A percentile compares a stretch with the other conserved stretches of the same genome.
Conservation (phyloP, 1,139 yeast species). For the Saccharomyces uvarum region DNA sequence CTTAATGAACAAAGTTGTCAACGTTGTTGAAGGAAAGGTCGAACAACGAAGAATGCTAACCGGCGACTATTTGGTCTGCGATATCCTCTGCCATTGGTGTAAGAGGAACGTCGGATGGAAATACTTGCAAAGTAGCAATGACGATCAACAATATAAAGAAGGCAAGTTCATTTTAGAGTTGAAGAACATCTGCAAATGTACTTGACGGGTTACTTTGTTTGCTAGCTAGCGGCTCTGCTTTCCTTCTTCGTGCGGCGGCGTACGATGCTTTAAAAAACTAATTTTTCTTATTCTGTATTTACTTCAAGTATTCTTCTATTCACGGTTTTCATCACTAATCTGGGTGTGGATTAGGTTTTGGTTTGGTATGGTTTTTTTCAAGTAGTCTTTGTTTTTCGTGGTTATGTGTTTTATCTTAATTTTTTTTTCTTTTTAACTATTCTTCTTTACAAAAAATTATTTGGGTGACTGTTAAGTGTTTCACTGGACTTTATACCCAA, state of each 20-base stretch:
- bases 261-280: neutral
- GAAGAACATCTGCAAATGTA: conserved; percentile 28
- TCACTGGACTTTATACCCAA: too few species aligned
- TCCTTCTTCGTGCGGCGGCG: neutral
- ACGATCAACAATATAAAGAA: conserved; percentile 37
- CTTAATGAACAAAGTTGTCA: conserved; percentile 36
- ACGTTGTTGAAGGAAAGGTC: conserved; percentile 31
- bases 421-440: neutral
- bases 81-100: conserved; percentile 39
- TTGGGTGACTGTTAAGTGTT: too few species aligned
- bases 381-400: neutral
- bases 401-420: neutral
- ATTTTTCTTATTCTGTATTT: neutral
- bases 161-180: conserved; percentile 39
- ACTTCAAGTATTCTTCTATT: neutral
- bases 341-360: neutral
- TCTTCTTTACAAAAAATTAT: too few species aligned
- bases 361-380: neutral
- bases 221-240: neutral
- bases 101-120: conserved; percentile 39
- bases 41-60: conserved; percentile 38
- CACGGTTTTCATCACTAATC: neutral
- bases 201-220: conserved; percentile 4
- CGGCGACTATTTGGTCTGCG: conserved; percentile 38
- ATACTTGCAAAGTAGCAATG: conserved; percentile 33